Percentiles rank a stretch among this genome's conserved stretches.
phyloP scores from a whole-genome alignment of 192 early-diverging fungal genomes.

The Oehlia diaphana region DNA sequence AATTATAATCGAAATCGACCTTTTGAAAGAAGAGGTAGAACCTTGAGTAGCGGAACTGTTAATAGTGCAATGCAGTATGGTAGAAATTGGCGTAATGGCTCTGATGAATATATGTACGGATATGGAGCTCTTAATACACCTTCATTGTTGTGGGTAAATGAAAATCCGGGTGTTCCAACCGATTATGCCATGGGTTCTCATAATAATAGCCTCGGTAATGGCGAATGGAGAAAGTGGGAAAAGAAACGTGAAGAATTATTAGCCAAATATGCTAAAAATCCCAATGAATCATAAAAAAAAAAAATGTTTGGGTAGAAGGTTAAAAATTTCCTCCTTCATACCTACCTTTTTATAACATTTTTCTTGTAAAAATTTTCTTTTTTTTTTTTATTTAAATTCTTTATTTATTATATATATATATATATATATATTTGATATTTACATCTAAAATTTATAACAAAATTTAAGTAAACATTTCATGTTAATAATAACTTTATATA shows the following conservation, averaged over 20 bases:
- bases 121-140: constrained; percentile 11
- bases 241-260: constrained; percentile 33
- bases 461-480: not conserved
- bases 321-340: not conserved
- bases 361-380: not conserved
- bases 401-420: not conserved
- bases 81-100: constrained; percentile 23
- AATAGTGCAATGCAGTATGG: constrained; percentile 11
- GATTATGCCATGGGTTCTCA: constrained; percentile 25
- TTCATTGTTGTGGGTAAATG: constrained; percentile 22
- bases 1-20: constrained; percentile 32
- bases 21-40: constrained; percentile 27
- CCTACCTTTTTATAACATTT: not conserved
- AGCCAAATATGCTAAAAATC: constrained; percentile 31
- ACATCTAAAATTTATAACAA: not conserved
- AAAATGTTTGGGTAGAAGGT: no score
- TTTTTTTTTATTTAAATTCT: not conserved
- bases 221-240: constrained; percentile 30
- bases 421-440: not conserved
- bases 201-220: constrained; percentile 1
- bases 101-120: constrained; percentile 31
- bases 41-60: constrained; percentile 17
- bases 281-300: not conserved
- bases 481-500: not conserved
- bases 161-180: constrained; percentile 2